Conservation (phyloP, 78 protist genomes). For the Dictyostelium intermedium region DNA sequence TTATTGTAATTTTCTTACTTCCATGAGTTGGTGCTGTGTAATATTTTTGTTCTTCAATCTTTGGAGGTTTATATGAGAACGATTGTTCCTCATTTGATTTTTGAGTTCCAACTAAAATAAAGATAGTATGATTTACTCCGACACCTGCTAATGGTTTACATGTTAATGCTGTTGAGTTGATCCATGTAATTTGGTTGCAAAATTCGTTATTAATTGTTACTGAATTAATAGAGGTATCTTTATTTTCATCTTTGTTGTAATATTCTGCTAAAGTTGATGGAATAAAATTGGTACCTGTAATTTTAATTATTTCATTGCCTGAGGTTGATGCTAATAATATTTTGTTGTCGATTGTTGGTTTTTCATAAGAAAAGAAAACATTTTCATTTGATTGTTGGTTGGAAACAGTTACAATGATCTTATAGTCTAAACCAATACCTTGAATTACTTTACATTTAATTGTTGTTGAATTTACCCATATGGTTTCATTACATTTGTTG, state of each 20-base stretch:
- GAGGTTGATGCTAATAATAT: neutral
- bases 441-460: neutral
- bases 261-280: neutral
- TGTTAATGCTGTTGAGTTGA: neutral
- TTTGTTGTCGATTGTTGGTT: neutral
- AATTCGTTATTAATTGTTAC: neutral
- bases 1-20: neutral
- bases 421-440: neutral
- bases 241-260: neutral
- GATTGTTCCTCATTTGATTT: neutral
- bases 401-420: neutral
- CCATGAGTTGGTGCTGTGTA: slow-evolving; percentile 18
- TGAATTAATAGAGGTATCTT: neutral
- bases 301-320: neutral
- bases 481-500: neutral
- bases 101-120: neutral
- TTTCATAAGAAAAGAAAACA: neutral
- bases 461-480: neutral
- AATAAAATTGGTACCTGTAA: slow-evolving; percentile 29
- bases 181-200: neutral
- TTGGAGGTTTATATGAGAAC: neutral
- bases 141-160: neutral
- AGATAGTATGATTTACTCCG: neutral
- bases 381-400: neutral
- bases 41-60: neutral